Conservation (phyloP, 2,329 filamentous ascomycete species). For the Neopestalotiopsis sp. region DNA sequence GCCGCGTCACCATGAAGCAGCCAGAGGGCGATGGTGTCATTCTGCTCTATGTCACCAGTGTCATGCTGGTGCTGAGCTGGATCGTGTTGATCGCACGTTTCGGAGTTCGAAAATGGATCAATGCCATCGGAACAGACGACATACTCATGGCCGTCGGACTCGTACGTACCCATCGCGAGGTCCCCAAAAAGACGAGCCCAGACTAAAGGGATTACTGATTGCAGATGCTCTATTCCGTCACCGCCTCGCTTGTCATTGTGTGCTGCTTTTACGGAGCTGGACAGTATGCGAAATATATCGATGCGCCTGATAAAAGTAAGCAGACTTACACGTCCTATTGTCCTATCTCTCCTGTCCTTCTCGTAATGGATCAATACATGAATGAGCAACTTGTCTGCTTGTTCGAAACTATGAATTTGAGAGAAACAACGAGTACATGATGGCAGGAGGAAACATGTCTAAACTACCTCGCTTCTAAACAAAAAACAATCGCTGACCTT, state of each 20-base stretch:
- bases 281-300: slow-evolving; percentile 27
- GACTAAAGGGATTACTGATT: background rate
- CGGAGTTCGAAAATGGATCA: slow-evolving; percentile 31
- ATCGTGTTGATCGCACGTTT: slow-evolving; percentile 28
- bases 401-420: too few relatives aligned
- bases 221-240: slow-evolving; percentile 34
- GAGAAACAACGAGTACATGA: too few relatives aligned
- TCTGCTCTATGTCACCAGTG: slow-evolving; percentile 31
- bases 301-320: slow-evolving; percentile 20
- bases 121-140: slow-evolving; percentile 34
- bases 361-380: too few relatives aligned
- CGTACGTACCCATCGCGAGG: slow-evolving; percentile 24
- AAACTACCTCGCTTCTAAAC: too few relatives aligned
- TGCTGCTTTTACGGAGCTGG: slow-evolving; percentile 35
- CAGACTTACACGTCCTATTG: background rate
- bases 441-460: too few relatives aligned
- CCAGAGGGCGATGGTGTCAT: slow-evolving; percentile 32
- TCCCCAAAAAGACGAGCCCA: background rate
- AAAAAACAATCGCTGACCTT: background rate
- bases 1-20: slow-evolving; percentile 28
- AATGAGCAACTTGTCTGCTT: background rate
- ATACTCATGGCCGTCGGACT: slow-evolving; percentile 32
- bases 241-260: slow-evolving; percentile 31
- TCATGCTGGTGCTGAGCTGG: slow-evolving; percentile 32
- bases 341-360: background rate